Conservation (phyloP, 352 stramenopile species). For the Phytopythium chamaehyphon region DNA sequence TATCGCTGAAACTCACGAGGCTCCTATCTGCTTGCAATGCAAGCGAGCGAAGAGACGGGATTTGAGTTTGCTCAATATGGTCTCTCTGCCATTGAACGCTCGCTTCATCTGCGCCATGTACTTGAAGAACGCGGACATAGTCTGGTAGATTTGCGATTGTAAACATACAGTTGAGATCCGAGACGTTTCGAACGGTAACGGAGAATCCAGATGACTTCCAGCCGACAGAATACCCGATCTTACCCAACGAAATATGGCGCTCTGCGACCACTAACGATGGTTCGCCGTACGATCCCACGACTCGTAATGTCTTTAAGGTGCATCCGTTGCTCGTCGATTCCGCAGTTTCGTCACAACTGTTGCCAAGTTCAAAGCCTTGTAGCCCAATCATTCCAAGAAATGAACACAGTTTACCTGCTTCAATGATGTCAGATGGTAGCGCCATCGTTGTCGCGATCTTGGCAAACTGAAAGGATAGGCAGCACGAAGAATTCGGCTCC, state of each 20-base stretch:
- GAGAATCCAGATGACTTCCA: slow-evolving; percentile 73
- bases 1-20: slow-evolving; percentile 4
- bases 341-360: slow-evolving; percentile 3
- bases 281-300: slow-evolving; percentile 64
- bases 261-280: slow-evolving; percentile 51
- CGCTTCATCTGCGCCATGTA: neutral
- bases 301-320: slow-evolving; percentile 61
- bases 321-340: slow-evolving; percentile 32
- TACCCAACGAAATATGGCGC: slow-evolving; percentile 58
- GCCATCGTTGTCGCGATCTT: slow-evolving; percentile 48
- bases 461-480: slow-evolving; percentile 69
- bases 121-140: slow-evolving; percentile 44
- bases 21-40: slow-evolving; percentile 33
- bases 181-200: slow-evolving; percentile 61
- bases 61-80: neutral
- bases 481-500: slow-evolving; percentile 38
- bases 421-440: slow-evolving; percentile 48
- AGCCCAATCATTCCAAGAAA: slow-evolving; percentile 71
- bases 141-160: slow-evolving; percentile 49
- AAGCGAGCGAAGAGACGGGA: slow-evolving; percentile 42
- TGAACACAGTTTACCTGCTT: slow-evolving; percentile 51
- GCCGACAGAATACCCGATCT: slow-evolving; percentile 76
- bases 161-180: slow-evolving; percentile 59
- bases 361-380: slow-evolving; percentile 48
- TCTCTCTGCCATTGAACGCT: neutral